Evolutionary conservation across 768 basidiomycete species (phyloP).

Genomic region (Mycena amicta): DNA sequence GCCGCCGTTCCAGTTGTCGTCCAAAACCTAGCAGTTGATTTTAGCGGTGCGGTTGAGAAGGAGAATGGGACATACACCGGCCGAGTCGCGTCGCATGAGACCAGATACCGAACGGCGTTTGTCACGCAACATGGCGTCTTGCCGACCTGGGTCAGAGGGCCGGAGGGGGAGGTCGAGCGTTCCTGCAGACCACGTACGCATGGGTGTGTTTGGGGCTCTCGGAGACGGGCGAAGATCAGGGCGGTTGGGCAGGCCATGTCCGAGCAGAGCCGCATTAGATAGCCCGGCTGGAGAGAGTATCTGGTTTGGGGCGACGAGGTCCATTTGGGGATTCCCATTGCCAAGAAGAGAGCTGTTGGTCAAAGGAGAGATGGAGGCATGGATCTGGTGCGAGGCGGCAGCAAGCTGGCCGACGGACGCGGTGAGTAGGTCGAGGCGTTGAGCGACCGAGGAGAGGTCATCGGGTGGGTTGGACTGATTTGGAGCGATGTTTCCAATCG

Average conservation of each 20-base stretch:
- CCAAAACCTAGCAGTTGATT: conserved; percentile 46
- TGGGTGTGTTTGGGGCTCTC: conserved; percentile 69
- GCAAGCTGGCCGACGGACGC: conserved; percentile 86
- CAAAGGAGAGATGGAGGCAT: conserved; percentile 45
- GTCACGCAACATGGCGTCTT: conserved; percentile 51
- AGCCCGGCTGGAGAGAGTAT: conserved; percentile 43
- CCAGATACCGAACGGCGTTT: conserved; percentile 77
- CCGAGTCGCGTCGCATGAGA: conserved; percentile 73
- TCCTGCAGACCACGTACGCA: conserved; percentile 86
- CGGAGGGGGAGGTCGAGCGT: conserved; percentile 74
- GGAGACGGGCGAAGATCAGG: conserved; percentile 62
- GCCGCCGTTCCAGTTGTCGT: conserved; percentile 56
- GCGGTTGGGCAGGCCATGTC: conserved; percentile 66
- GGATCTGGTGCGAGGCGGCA: conserved; percentile 72
- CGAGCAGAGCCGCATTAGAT: conserved; percentile 45
- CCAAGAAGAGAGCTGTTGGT: too few relatives aligned
- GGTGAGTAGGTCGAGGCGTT: conserved; percentile 76
- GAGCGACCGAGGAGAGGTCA: conserved; percentile 76
- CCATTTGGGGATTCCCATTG: conserved; percentile 47
- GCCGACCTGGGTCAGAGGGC: conserved; percentile 48
- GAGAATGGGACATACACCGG: conserved; percentile 55
- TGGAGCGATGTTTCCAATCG: conserved; percentile 69
- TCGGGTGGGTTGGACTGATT: conserved; percentile 69
- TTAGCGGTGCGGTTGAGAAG: conserved; percentile 11
- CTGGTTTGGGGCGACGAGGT: conserved; percentile 52